phyloP scores from a whole-genome alignment of 2,329 filamentous ascomycete species.

The Epichloe sylvatica region DNA sequence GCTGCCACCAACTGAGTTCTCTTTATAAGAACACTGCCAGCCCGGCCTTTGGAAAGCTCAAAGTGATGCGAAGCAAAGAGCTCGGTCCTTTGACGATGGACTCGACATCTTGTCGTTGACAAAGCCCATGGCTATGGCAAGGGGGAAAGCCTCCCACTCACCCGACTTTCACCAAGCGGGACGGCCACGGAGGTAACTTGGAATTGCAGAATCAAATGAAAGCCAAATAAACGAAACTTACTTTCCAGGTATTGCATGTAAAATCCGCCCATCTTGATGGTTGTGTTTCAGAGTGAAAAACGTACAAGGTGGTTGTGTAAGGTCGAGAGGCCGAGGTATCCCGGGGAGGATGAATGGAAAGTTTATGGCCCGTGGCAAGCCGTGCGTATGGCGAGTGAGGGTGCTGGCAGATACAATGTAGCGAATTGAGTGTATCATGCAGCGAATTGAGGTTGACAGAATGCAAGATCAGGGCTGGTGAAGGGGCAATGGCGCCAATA shows the following conservation, averaged over 20 bases:
- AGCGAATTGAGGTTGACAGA: not conserved
- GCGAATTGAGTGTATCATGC: not conserved
- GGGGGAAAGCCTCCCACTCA: too few species aligned
- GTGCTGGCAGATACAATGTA: not conserved
- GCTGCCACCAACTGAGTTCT: not conserved
- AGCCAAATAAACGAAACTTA: slow-evolving; percentile 33
- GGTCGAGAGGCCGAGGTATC: slow-evolving; percentile 3
- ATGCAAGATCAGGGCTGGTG: slow-evolving; percentile 5
- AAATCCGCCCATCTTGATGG: slow-evolving; percentile 44
- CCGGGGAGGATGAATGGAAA: slow-evolving; percentile 3
- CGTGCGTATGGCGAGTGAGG: not conserved
- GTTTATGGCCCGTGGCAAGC: slow-evolving; percentile 8
- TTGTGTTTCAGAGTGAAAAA: slow-evolving; percentile 14
- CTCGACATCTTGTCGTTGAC: not conserved
- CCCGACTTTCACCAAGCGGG: not conserved
- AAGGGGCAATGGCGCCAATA: slow-evolving; percentile 43
- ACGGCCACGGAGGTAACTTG: not conserved
- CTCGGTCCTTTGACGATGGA: not conserved
- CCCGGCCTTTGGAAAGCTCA: not conserved
- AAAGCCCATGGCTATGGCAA: too few species aligned
- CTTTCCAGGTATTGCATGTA: slow-evolving; percentile 63
- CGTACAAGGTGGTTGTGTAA: slow-evolving; percentile 3
- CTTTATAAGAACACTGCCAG: not conserved
- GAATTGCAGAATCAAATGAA: not conserved
- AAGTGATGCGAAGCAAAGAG: not conserved